A percentile compares a stretch with the other conserved stretches of the same genome.
Conservation (phyloP, 2,329 filamentous ascomycete genomes). For the Ophiocordyceps camponoti-floridani region DNA sequence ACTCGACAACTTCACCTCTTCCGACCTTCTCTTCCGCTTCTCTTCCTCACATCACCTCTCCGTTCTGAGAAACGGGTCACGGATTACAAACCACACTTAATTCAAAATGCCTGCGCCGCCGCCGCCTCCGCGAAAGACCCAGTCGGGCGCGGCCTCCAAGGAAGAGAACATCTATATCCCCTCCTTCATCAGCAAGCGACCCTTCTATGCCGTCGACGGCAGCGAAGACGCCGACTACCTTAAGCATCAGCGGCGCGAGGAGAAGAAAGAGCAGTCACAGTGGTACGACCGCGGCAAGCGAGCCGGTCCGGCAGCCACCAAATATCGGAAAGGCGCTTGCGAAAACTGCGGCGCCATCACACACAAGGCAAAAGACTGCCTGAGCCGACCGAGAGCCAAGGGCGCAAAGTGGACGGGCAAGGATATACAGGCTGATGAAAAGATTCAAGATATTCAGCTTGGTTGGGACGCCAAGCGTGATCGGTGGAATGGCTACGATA, state of each 20-base stretch:
- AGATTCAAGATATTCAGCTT: slow-evolving; percentile 67
- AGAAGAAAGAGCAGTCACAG: slow-evolving; percentile 53
- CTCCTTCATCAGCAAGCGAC: slow-evolving; percentile 92
- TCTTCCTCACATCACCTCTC: no score
- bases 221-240: slow-evolving; percentile 74
- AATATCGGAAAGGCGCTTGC: slow-evolving; percentile 93
- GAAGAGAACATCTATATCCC: slow-evolving; percentile 98
- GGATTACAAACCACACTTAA: background rate
- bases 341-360: slow-evolving; percentile 97
- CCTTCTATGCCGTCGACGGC: slow-evolving; percentile 79
- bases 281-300: slow-evolving; percentile 90
- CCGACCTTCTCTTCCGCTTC: background rate
- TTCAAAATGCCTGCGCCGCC: slow-evolving; percentile 3
- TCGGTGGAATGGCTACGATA: slow-evolving; percentile 95
- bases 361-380: slow-evolving; percentile 86
- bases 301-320: slow-evolving; percentile 73
- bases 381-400: slow-evolving; percentile 72
- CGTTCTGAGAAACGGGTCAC: background rate
- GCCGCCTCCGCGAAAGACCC: slow-evolving; percentile 14
- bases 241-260: slow-evolving; percentile 64
- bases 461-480: slow-evolving; percentile 97
- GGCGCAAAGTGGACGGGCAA: slow-evolving; percentile 85
- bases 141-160: slow-evolving; percentile 36
- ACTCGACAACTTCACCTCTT: background rate
- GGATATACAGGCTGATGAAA: slow-evolving; percentile 85